Base-by-base conservation (phyloP, 148 eudicot species). In the Vaccinium myrtillus region DNA sequence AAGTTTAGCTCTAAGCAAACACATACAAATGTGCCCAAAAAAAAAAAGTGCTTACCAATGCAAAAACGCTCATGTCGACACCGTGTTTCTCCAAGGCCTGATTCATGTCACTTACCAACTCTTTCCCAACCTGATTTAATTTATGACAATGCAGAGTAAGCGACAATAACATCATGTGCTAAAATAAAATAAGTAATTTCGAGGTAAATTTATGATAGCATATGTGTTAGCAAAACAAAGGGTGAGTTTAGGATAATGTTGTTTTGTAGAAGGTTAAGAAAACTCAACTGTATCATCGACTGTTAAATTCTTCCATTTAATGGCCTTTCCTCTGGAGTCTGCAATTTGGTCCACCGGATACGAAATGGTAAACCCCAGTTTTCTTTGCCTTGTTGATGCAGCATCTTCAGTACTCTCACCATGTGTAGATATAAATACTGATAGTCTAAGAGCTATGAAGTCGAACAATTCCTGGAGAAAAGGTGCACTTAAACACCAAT, bases 331-430 rank as follows among this genome's bases (percentile, higher is more conserved):
- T 14, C 87, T 79, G 36, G 86, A 75, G 8, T 80, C 78, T 51
- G 88, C 80, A 51, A 46, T 23, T 86, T 85, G 81, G 50, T 85
- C 89, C n/a, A 91, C 86, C 19, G 93, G 89, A 80, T 27, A 86
- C 8, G 93, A 91, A 23, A 88, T 27, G 19, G 94, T 90, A 54
- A 92, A 76, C 3, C 93, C 94, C 81, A 92, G 43, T 63, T 81
- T 88, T 81, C 43, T 80, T 86, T 85, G 67, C 71, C 54, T 67
- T 39, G 58, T 36, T 9, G 80, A 21, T 19, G 79, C 14, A 18
- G 46, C 9, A 3, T 86, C 87, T 51, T 46, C 54, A 4, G 46
- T 23, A 30, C 73, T 21, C 43, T 76, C 87, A 12, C 76, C 80
- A 55, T 90, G 69, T 12, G 78, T 56, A 10, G 91, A 77, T n/a